A percentile compares a stretch with the other conserved stretches of the same genome.
Conservation (phyloP, 2,329 filamentous ascomycete genomes). For the Herpotrichia juniperi region DNA sequence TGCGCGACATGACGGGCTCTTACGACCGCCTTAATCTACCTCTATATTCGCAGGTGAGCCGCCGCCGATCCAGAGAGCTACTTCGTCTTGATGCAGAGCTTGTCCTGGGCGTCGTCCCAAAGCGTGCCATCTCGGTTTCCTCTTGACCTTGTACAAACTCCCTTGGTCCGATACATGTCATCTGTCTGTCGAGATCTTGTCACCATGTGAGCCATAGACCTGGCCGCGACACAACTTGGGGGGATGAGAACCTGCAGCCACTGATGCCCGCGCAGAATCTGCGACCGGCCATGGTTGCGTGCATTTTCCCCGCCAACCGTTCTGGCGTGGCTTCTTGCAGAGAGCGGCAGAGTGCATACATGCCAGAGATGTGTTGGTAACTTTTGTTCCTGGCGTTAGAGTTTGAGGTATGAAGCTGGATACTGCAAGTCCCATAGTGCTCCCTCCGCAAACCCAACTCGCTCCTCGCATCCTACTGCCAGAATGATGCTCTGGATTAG, state of each 20-base stretch:
- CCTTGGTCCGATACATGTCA: neutral
- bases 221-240: neutral
- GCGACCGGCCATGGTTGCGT: neutral
- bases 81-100: too few species aligned
- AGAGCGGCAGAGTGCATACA: neutral
- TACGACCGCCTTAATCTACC: conserved; percentile 3
- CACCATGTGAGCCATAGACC: neutral
- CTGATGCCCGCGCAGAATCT: neutral
- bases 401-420: too few species aligned
- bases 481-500: too few species aligned
- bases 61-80: too few species aligned
- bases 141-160: neutral
- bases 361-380: too few species aligned
- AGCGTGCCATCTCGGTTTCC: neutral
- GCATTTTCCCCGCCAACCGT: conserved; percentile 1
- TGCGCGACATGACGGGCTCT: conserved; percentile 1
- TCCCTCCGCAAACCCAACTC: too few species aligned
- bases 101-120: too few species aligned
- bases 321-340: neutral
- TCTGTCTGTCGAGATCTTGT: neutral
- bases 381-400: too few species aligned
- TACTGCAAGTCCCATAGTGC: too few species aligned
- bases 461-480: too few species aligned
- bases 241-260: neutral
- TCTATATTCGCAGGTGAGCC: neutral